Base-by-base conservation (phyloP, 2,329 filamentous ascomycete species). In the Fusarium redolens region DNA sequence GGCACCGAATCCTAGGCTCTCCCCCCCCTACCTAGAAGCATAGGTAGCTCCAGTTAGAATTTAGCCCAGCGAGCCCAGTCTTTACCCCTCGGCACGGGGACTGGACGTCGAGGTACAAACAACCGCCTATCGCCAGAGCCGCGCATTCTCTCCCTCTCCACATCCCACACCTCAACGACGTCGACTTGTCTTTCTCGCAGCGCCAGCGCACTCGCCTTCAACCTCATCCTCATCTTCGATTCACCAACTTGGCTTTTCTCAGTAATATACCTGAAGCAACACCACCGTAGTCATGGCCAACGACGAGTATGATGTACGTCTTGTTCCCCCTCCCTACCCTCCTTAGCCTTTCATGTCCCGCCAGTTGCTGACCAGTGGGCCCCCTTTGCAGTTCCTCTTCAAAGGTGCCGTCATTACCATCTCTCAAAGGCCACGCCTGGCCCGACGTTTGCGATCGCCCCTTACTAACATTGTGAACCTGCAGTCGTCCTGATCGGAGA, bases 281-380 rank as follows among this genome's bases (percentile, higher is more conserved):
- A 67, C 47, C 64, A 76, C 77, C 80, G 81, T 84, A 87, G 88
- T 79, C 85, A 99, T 98, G 96, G 96, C 96, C 82, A 99, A 98
- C 92, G 96, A 99, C 90, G 96, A 99, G 89, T 99, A 99, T 88
- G 96, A 99, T 92, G 96, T 98, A 88, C 89, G 95, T 83, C 61
- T 56, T 52, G 47, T 50, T 68, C 71, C 63, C 59, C 59, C 61
- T 69, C 64, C 62, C 44, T 65, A 50, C 62, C 52, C 52, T 47
- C 37, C 57, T 41, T 65, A 63, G 70, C 54, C 69, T 59, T 72
- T 57, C 62, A 61, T 72, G 65, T 71, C 60, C 73, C 75, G 63
- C 72, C 72, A 74, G 75, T 71, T 78, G 77, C 80, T 80, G 78
- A 81, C 77, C 72, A 83, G 65, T 72, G 62, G 68, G 58, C 72